Percentiles rank a stretch among this genome's conserved stretches.
These are phyloP conservation scores for Jackrogersella minutella DNA, from an alignment of 495 filamentous ascomycete genomes.

Conservation along the genomic window DNA sequence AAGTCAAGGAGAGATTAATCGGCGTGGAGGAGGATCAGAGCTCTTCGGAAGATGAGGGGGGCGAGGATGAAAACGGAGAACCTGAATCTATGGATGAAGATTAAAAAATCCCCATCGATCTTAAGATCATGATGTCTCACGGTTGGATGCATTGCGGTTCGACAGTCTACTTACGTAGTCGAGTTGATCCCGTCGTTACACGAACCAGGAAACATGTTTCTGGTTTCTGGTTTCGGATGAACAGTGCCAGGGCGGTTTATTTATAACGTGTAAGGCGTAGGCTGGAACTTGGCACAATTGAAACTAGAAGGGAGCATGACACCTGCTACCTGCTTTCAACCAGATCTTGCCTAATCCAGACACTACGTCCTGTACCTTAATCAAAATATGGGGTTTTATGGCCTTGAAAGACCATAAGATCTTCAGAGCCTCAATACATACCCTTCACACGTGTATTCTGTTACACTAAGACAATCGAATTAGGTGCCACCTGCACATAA, in stretches of 20 bases:
- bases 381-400: constrained; percentile 1
- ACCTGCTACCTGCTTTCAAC: constrained; percentile 12
- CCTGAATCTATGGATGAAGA: constrained; percentile 96
- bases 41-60: constrained; percentile 68
- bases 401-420: not conserved
- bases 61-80: constrained; percentile 62
- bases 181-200: constrained; percentile 3
- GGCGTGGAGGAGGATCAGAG: constrained; percentile 70
- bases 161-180: not conserved
- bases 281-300: constrained; percentile 6
- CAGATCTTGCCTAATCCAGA: not conserved
- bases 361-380: not conserved
- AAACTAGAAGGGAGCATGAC: constrained; percentile 22
- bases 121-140: constrained; percentile 18
- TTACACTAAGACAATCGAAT: not conserved
- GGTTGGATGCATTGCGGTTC: constrained; percentile 21
- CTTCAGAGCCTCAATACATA: not conserved
- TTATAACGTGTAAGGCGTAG: constrained; percentile 11
- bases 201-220: constrained; percentile 23
- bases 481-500: not conserved
- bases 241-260: constrained; percentile 4
- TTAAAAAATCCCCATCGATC: constrained; percentile 42
- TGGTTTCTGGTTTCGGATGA: constrained; percentile 30
- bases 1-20: constrained; percentile 78
- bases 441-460: not conserved